Evolutionary conservation across 805 yeast species (phyloP).

Genomic region (Tanozyma kutaoensis): DNA sequence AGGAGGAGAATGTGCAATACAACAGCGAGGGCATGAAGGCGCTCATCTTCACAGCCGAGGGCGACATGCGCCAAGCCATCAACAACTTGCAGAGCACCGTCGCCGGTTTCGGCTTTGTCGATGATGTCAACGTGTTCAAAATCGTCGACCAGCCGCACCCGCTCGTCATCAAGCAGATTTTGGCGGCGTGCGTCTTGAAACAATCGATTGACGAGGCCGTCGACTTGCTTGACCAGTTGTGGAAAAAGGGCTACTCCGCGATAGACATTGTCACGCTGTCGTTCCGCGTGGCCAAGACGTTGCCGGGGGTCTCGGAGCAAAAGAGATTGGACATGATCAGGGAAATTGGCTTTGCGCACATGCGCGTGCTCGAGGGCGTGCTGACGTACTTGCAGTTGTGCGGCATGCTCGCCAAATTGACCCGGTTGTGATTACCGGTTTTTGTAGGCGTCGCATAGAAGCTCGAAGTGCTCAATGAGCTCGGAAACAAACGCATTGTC

Average conservation of each 20-base stretch:
- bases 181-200: constrained; percentile 28
- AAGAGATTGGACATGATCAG: constrained; percentile 63
- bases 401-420: constrained; percentile 59
- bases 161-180: constrained; percentile 52
- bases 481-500: constrained; percentile 16
- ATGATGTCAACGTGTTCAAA: constrained; percentile 83
- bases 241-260: constrained; percentile 88
- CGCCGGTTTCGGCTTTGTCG: constrained; percentile 88
- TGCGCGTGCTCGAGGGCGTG: constrained; percentile 90
- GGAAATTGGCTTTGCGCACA: constrained; percentile 82
- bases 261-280: constrained; percentile 86
- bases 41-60: constrained; percentile 87
- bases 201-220: constrained; percentile 51
- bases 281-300: constrained; percentile 73
- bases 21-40: constrained; percentile 90
- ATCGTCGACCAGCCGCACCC: constrained; percentile 98
- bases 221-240: constrained; percentile 49
- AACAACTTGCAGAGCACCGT: constrained; percentile 89
- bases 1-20: constrained; percentile 59
- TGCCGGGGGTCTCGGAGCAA: constrained; percentile 56
- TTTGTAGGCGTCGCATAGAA: constrained; percentile 27
- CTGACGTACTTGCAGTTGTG: constrained; percentile 76
- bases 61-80: constrained; percentile 97
- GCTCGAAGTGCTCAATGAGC: constrained; percentile 24
- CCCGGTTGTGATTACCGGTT: constrained; percentile 5